Conservation (phyloP, 257 asterid species). For the Solanum habrochaites region DNA sequence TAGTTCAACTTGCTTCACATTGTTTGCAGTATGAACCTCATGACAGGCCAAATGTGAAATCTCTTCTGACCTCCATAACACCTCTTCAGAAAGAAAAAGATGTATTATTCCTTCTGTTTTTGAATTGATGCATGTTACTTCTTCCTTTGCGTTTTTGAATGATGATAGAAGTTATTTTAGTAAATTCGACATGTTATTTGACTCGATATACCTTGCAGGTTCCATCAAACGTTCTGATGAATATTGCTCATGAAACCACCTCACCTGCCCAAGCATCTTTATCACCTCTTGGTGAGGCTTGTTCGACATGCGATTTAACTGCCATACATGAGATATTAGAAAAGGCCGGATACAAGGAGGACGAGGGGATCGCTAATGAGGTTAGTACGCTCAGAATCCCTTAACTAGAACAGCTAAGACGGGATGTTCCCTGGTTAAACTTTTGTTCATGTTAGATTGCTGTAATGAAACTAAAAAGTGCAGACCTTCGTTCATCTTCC, state of each 20-base stretch:
- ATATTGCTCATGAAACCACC: conserved; percentile 19
- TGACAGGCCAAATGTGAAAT: conserved; percentile 31
- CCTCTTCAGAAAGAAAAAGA: conserved; percentile 30
- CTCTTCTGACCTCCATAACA: conserved; percentile 24
- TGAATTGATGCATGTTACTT: background rate
- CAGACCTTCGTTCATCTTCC: background rate
- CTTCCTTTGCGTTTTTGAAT: background rate
- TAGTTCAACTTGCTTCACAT: conserved; percentile 26
- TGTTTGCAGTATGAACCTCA: conserved; percentile 40
- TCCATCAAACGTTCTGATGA: conserved; percentile 28
- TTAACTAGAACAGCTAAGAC: background rate
- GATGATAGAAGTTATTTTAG: background rate
- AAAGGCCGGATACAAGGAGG: conserved; percentile 37
- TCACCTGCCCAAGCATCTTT: conserved; percentile 7
- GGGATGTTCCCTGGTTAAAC: background rate
- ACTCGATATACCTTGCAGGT: conserved; percentile 15
- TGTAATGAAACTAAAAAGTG: background rate
- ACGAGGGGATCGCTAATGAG: conserved; percentile 31
- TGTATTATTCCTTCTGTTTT: conserved; percentile 2
- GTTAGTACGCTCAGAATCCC: conserved; percentile 8
- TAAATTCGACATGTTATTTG: background rate
- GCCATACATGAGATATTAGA: conserved; percentile 34
- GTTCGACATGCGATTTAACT: conserved; percentile 26
- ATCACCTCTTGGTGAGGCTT: conserved; percentile 43
- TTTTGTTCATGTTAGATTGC: background rate